Evolutionary conservation across 257 asterid genomes (phyloP), one percentile per base, ranked within the genome.

Genomic region (Primulina huaijiensis): DNA sequence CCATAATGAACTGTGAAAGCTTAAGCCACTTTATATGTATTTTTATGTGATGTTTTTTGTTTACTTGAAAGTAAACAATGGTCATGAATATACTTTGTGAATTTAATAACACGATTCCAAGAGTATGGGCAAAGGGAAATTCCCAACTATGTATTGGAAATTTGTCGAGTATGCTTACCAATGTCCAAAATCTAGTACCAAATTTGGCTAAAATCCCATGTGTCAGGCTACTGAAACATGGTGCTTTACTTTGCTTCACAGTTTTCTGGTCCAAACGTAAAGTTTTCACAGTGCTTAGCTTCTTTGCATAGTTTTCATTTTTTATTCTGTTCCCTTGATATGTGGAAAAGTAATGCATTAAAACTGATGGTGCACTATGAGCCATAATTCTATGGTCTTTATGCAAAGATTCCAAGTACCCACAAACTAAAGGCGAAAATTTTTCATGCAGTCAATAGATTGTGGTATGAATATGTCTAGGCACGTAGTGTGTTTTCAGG

Each of bases 91-190:
- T 31, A 72, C 82, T 77, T 73, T 27, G 52, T 43, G 60, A 58
- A 56, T 60, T 63, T 82, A 73, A 34, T 20, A 68, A 68, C 71
- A 78, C 68, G 62, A 64, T 37, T 79, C 75, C 82, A 71, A 69
- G 74, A 60, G 78, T 65, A 69, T 83, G 85, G 80, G 74, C 78
- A 78, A 73, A 70, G 67, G 62, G 33, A 74, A 70, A 46, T 38
- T 79, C 58, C 62, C 68, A 62, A 25, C 33, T 65, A 7, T 21
- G 37, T 30, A 71, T 29, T 9, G 61, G 62, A 62, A 67, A 68
- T 50, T 55, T 60, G 67, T 23, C 62, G 61, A 34, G 56, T 20
- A 65, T 73, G 69, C 72, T 76, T 71, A 63, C 68, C 67, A 62
- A 25, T 27, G 40, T 75, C 37, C 61, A 52, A 64, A 75, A 69